Base-by-base conservation (phyloP, 257 asterid genomes). In the Capsicum rhomboideum region DNA sequence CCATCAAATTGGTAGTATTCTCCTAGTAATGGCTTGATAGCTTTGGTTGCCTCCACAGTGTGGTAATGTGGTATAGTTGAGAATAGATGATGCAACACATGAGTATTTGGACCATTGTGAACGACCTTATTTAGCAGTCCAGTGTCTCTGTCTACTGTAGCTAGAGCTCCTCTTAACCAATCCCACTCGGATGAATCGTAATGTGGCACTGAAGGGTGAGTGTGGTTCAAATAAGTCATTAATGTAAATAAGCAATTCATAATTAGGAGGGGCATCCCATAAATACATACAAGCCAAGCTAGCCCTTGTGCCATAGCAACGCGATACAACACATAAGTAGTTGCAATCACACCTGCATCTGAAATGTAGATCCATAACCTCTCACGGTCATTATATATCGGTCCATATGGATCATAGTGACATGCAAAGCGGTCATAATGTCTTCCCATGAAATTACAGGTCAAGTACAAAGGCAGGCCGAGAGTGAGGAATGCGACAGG, bases 1-100 rank as follows among this genome's bases (percentile, higher is more conserved):
- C 68, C n/a, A 82, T 82, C 85, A 82, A 61, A 82, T 21, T 82
- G 78, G 42, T 82, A 82, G 53, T 82, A 82, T 9, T 82, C 21
- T 8, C 68, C 80, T 20, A 82, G 40, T 7, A 67, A 54, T 11
- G 85, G 69, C 66, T 68, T 52, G 44, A 82, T 52, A 46, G 85
- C 69, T 10, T 31, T 31, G 2, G 69, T 82, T 8, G 85, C 80
- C 56, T 82, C 85, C 17, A 68, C 5, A 4, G 85, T 80, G 26
- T 82, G 80, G 58, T 82, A 82, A 31, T 82, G 85, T 20, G 85
- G 85, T 37, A 82, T 82, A 13, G 40, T 34, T 1, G 85, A 12
- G 53, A 82, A 82, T 50, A 82, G 10, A 56, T 82, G 85, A 49
- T 82, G 84, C 20, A 74, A 12, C 4, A 46, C 64, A 46, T 82